These are phyloP conservation scores for Rhizopus delemar DNA, from an alignment of 371 early-diverging fungal genomes.

Conservation along the genomic window DNA sequence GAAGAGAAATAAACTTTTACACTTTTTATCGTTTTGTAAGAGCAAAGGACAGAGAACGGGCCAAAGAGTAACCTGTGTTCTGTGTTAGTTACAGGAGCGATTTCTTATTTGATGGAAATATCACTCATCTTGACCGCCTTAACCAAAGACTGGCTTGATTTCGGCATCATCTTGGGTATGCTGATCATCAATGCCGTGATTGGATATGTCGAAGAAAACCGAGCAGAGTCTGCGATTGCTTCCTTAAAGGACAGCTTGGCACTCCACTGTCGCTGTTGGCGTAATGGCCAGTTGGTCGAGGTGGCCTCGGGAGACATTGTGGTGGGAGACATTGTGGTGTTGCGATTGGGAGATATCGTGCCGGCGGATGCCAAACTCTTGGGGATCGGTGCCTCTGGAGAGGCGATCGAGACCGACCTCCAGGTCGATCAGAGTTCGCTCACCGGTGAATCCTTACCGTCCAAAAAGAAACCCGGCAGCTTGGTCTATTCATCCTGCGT, in stretches of 20 bases:
- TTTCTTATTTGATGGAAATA: constrained; percentile 85
- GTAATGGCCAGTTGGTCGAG: constrained; percentile 77
- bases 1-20: constrained; percentile 78
- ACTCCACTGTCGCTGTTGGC: constrained; percentile 73
- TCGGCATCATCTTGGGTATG: constrained; percentile 82
- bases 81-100: constrained; percentile 73
- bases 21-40: constrained; percentile 80
- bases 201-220: constrained; percentile 86
- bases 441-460: constrained; percentile 92
- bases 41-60: background rate
- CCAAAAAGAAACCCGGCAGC: constrained; percentile 74
- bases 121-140: constrained; percentile 75
- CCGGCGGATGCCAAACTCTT: constrained; percentile 89
- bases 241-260: constrained; percentile 89
- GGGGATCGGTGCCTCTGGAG: constrained; percentile 82
- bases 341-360: constrained; percentile 90
- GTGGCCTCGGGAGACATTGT: constrained; percentile 75
- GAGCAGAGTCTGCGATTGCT: constrained; percentile 86
- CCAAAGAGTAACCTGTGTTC: background rate
- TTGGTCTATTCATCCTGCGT: constrained; percentile 84
- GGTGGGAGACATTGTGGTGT: constrained; percentile 87
- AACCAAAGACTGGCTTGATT: constrained; percentile 81
- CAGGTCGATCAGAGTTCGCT: constrained; percentile 93
- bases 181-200: constrained; percentile 86
- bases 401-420: constrained; percentile 69